Base-by-base conservation (phyloP, 176 grass and related monocot species). In the Bolboschoenus planiculmis region DNA sequence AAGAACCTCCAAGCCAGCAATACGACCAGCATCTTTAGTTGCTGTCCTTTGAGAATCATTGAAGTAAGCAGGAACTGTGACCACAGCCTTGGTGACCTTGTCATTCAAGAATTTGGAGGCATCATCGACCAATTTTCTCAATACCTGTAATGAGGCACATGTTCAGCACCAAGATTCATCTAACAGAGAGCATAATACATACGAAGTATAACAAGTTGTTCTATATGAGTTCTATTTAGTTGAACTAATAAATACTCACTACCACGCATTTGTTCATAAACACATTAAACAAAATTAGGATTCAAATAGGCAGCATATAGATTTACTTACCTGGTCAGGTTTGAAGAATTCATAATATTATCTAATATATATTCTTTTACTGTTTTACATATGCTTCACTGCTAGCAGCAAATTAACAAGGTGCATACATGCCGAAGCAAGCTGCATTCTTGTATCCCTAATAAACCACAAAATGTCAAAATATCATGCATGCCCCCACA, bases 31-130 rank as follows among this genome's bases (percentile, higher is more conserved):
- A 91, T 99, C 96, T 85, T 95, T 99, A 70, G 96, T 99, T 85
- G 96, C 92, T 60, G 96, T 99, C 70, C 96, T 95, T 73, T 99
- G 96, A 10, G 96, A 99, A 60, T 99, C 96, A 64, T 99, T 99
- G 84, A 99, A 99, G 83, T 95, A 99, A 16, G 96, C 96, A 39
- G 96, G 96, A 30, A 99, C 96, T 50, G 96, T 99, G 26, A 99
- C 91, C 16, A 99, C 96, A 14, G 96, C 96, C 87, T 99, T 99
- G 58, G 96, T 99, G 80, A 99, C 92, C 85, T 99, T 95, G 57
- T 99, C 96, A 58, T 99, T 99, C 56, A 99, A 80, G 86, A 99
- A 99, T 79, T 99, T 99, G 3, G 92, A 99, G 20, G 96, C 96
- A 86, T 99, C 96, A 20, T 99, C 96, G 29, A 99, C 92, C 39